These are phyloP conservation scores for Murraya koenigii DNA, from an alignment of 345 rosid species.

Conservation along the genomic window DNA sequence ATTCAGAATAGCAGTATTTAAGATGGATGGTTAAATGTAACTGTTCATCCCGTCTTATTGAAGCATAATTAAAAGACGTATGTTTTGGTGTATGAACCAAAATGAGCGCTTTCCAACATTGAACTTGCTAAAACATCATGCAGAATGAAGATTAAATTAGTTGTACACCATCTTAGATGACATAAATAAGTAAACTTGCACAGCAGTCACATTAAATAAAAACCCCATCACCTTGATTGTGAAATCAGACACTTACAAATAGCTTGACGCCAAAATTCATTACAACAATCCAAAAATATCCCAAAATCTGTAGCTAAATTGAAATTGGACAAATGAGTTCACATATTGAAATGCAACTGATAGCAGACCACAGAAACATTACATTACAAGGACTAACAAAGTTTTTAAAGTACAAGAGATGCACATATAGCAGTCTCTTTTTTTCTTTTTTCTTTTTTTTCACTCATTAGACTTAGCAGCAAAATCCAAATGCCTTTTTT, in stretches of 20 bases:
- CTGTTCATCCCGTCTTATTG: background rate
- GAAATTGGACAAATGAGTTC: background rate
- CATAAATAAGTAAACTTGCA: background rate
- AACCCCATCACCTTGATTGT: background rate
- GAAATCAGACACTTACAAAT: background rate
- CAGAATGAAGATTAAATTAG: background rate
- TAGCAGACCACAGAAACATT: background rate
- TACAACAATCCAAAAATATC: background rate
- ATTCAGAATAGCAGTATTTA: background rate
- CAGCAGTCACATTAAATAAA: background rate
- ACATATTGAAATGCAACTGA: background rate
- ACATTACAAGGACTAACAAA: no score
- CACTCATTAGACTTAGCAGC: background rate
- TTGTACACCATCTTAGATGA: background rate
- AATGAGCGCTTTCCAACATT: background rate
- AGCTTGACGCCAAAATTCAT: background rate
- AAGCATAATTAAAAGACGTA: background rate
- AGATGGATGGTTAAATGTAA: background rate
- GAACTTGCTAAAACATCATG: background rate
- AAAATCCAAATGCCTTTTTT: background rate
- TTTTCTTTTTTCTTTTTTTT: no score
- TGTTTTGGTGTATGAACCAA: background rate
- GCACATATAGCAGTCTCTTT: background rate
- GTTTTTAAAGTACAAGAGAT: background rate
- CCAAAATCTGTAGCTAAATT: background rate